Base-by-base conservation (phyloP, 2,329 filamentous ascomycete genomes). In the Alternaria brassicicola region DNA sequence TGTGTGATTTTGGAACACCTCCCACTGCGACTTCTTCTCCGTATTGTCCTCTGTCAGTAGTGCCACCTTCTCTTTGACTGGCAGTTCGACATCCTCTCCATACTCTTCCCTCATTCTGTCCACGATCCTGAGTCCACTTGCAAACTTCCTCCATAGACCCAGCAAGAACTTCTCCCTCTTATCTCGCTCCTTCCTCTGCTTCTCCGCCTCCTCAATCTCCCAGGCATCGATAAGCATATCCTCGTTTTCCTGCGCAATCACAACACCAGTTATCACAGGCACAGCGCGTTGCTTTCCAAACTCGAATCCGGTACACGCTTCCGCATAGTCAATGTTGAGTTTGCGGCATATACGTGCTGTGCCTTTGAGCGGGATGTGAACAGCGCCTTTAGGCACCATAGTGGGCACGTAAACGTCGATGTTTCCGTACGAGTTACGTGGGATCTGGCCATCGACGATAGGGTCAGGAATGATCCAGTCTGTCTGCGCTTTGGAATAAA, bases 281-380 rank as follows among this genome's bases (percentile, higher is more conserved):
- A 98, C 92, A 5, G 95, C 95, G 84, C 95, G 93, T 59, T 95
- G 90, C 68, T 95, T 89, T 0, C 94, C 94, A 74, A 98, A 99
- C 73, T 99, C 95, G 74, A 99, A 99, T 1, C 92, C 95, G 0
- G 93, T 93, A 2, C 97, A 95, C 1, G 95, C 95, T 77, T 98
- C 95, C 0, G 95, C 95, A 68, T 89, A 96, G 72, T 97, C 93
- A 35, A 98, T 89, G 4, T 87, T 87, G 0, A 99, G 82, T 61
- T 90, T 88, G 73, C 91, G 92, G 76, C 94, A 97, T 1, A 97
- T 86, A 46, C 89, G 88, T 30, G 89, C 88, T 0, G 89, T 89
- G 0, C 92, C 92, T 43, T 89, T 86, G 52, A 89, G 88, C 0
- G 92, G 92, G 2, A 98, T 84, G 74, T 99, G 95, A 0, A 90